Base-by-base conservation (phyloP, 495 filamentous ascomycete genomes). In the Elaphomyces granulatus region DNA sequence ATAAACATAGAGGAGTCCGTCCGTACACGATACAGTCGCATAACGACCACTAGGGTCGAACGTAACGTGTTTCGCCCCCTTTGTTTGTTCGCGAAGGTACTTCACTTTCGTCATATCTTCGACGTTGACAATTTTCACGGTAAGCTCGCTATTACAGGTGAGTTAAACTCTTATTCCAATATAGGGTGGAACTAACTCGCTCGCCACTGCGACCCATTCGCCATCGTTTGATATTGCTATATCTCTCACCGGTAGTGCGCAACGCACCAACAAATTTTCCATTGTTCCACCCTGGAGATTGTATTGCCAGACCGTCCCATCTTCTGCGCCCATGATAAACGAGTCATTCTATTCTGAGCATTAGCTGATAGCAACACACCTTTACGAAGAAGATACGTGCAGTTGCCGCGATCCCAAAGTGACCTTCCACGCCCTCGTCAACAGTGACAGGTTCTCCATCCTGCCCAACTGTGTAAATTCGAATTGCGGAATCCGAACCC, bases 191-290 rank as follows among this genome's bases (percentile, higher is more conserved):
- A 58, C 74, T 49, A 45, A 78, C 76, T 98, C 92, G 72, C 87
- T 94, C 20, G 92, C 83, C n/a, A 96, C 83, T 28, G 90, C 90
- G 36, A 73, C 80, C 92, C 86, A 96, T 51, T 80, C 74, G 0
- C 74, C 72, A 56, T 98, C 85, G 4, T 74, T 77, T 3, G 85
- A 87, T 12, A 96, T 61, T 1, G 80, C 80, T 42, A 98, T 68
- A 51, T 94, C 87, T 52, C 90, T 71, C 10, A 94, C 73, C 6
- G 90, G 81, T 7, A 98, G 65, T 10, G 84, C 74, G 44, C 75
- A 83, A 32, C 90, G 81, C 1, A 86, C 72, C 28, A 96, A 72
- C 38, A 90, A 77, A 45, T 76, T 75, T 30, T 87, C 79, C 58
- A 88, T 80, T 37, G 71, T 56, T 41, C 84, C 86, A n/a, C 72